These are phyloP conservation scores for Podospora tetraspora DNA, from an alignment of 495 filamentous ascomycete genomes.

Conservation along the genomic window DNA sequence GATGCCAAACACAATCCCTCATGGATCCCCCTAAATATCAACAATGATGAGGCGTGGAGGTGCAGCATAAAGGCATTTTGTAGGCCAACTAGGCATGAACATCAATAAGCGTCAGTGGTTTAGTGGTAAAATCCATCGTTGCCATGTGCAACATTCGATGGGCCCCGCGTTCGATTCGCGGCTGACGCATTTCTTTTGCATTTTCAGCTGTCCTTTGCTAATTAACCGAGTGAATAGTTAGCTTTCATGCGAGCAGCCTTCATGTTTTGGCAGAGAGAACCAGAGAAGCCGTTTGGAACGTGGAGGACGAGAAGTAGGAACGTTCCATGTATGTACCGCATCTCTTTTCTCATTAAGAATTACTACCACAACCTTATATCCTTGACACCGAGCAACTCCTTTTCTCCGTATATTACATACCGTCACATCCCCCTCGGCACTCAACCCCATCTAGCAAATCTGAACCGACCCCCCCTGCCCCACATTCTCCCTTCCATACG, in stretches of 20 bases:
- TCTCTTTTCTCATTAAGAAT: neutral
- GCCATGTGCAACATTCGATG: constrained; percentile 33
- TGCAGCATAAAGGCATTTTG: no score
- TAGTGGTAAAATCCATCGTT: neutral
- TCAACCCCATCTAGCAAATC: neutral
- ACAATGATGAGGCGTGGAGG: no score
- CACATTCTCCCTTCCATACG: neutral
- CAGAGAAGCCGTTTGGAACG: no score
- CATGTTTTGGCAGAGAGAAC: no score
- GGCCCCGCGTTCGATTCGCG: constrained; percentile 51
- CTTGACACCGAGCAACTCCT: neutral
- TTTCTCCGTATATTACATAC: neutral
- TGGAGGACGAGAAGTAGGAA: no score
- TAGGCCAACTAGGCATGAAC: no score
- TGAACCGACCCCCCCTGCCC: neutral
- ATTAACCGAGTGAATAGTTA: no score
- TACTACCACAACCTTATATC: neutral
- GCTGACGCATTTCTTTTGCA: constrained; percentile 33
- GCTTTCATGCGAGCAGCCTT: no score
- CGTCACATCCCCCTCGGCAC: no score
- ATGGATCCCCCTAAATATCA: no score
- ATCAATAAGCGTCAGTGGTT: neutral
- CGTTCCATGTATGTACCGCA: neutral
- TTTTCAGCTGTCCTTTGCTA: no score
- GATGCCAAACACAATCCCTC: no score